Evolutionary conservation across 495 filamentous ascomycete genomes (phyloP).

Genomic region (Copromyces sp.): DNA sequence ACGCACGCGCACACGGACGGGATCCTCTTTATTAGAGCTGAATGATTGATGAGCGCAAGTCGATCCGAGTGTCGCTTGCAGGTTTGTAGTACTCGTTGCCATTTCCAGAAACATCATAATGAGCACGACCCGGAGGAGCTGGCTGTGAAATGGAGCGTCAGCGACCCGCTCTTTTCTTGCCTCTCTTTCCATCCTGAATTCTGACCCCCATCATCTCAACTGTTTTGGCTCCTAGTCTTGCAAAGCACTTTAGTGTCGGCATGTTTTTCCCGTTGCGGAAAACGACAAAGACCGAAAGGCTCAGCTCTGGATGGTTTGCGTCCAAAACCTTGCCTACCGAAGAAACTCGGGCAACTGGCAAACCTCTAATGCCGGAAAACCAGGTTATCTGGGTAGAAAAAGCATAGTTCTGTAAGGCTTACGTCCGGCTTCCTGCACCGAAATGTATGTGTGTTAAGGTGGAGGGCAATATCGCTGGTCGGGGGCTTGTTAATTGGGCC

Average conservation of each 20-base stretch:
- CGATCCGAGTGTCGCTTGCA: not conserved
- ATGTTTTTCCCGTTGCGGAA: not conserved
- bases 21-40: not conserved
- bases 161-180: not conserved
- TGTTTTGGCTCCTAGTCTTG: not conserved
- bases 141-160: not conserved
- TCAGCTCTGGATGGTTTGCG: not conserved
- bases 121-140: not conserved
- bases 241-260: not conserved
- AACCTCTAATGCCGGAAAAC: too few relatives aligned
- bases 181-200: not conserved
- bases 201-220: not conserved
- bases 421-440: too few relatives aligned
- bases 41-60: not conserved
- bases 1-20: not conserved
- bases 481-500: too few relatives aligned
- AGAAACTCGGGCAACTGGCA: too few relatives aligned
- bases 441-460: too few relatives aligned
- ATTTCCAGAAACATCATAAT: not conserved
- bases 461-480: too few relatives aligned
- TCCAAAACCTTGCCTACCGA: not conserved
- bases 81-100: not conserved
- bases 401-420: too few relatives aligned
- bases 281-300: not conserved
- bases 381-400: too few relatives aligned